Evolutionary conservation across 139 green algal genomes (phyloP).

Genomic region (Ostreobium quekettii): DNA sequence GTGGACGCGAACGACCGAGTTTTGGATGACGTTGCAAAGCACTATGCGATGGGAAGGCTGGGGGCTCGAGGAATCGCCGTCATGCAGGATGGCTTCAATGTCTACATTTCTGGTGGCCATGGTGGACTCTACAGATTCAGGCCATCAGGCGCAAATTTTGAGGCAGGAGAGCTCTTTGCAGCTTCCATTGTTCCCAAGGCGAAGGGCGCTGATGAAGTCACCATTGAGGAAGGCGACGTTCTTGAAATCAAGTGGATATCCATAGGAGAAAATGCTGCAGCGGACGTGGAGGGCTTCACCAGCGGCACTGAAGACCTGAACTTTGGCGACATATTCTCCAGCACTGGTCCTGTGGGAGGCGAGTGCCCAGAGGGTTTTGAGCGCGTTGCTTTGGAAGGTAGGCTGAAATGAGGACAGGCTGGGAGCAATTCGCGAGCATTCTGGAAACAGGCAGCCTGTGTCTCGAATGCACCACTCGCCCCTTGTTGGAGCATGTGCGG

Average conservation of each 20-base stretch:
- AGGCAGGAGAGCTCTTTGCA: slow-evolving; percentile 11
- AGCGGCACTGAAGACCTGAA: not conserved
- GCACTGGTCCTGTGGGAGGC: not conserved
- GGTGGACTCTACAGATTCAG: slow-evolving; percentile 17
- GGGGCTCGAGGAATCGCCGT: slow-evolving; percentile 11
- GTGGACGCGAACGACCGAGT: slow-evolving; percentile 10
- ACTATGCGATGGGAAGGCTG: slow-evolving; percentile 12
- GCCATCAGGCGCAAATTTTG: slow-evolving; percentile 3
- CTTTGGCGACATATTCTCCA: slow-evolving; percentile 3
- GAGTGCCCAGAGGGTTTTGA: slow-evolving; percentile 8
- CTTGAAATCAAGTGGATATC: slow-evolving; percentile 13
- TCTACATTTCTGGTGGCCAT: slow-evolving; percentile 17
- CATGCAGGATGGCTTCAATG: slow-evolving; percentile 16
- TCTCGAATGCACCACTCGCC: no score
- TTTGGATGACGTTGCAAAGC: slow-evolving; percentile 8
- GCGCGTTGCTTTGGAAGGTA: no score
- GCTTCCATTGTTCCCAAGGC: not conserved
- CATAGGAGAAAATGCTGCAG: not conserved
- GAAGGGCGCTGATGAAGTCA: not conserved
- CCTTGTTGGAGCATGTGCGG: no score
- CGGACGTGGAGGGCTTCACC: not conserved
- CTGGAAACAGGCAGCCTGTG: no score
- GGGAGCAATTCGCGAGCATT: no score
- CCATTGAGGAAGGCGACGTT: not conserved
- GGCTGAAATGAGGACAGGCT: no score